A percentile compares a stretch with the other conserved stretches of the same genome.
Conservation (phyloP, 192 early-diverging fungal genomes). For the Phlyctochytrium planicorne region DNA sequence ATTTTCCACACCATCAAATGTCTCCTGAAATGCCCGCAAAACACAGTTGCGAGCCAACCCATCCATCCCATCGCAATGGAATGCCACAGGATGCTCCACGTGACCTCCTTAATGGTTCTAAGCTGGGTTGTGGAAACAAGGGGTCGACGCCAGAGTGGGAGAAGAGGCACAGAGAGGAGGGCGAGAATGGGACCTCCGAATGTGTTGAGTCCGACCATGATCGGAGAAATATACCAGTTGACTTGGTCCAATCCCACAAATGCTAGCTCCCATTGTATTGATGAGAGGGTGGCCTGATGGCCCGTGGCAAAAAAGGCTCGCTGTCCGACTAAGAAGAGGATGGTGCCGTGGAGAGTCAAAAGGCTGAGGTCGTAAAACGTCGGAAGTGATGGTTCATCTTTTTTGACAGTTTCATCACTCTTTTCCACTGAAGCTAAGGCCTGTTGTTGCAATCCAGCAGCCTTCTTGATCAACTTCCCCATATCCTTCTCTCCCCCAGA, state of each 20-base stretch:
- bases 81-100: constrained; percentile 32
- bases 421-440: not conserved
- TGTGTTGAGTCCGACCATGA: constrained; percentile 76
- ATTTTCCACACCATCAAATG: constrained; percentile 99
- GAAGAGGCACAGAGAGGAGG: constrained; percentile 56
- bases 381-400: not conserved
- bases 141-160: constrained; percentile 56
- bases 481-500: not conserved
- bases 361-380: constrained; percentile 22
- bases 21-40: constrained; percentile 70
- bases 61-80: constrained; percentile 43
- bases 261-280: constrained; percentile 88
- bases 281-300: constrained; percentile 85
- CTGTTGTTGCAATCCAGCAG: not conserved
- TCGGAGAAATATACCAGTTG: constrained; percentile 68
- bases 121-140: constrained; percentile 38
- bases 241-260: constrained; percentile 81
- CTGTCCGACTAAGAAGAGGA: constrained; percentile 45
- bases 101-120: constrained; percentile 38
- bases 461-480: not conserved
- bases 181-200: constrained; percentile 51
- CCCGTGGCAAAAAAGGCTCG: constrained; percentile 85
- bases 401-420: not conserved
- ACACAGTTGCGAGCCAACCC: constrained; percentile 47
- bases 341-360: constrained; percentile 42